Conservation (phyloP, 805 yeast genomes). For the Zygoascus bituminiphila region DNA sequence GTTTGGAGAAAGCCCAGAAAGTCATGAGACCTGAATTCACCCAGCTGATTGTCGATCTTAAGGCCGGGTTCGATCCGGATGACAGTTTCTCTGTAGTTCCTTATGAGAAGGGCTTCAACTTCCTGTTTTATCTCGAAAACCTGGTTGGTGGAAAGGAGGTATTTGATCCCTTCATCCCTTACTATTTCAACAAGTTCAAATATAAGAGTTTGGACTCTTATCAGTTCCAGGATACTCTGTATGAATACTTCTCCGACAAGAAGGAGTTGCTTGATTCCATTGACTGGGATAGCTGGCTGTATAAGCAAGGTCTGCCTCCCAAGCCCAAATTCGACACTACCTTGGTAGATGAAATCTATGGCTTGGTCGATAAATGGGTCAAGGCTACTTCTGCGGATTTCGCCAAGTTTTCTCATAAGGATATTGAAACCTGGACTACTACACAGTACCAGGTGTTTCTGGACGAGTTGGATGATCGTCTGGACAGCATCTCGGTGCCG, state of each 20-base stretch:
- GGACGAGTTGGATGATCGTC: constrained; percentile 48
- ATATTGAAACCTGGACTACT: constrained; percentile 53
- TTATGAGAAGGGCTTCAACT: constrained; percentile 82
- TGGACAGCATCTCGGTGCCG: constrained; percentile 32
- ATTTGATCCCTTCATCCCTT: constrained; percentile 74
- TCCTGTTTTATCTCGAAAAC: constrained; percentile 66
- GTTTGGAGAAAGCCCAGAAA: constrained; percentile 55
- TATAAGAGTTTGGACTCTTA: constrained; percentile 71
- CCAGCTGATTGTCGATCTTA: constrained; percentile 60
- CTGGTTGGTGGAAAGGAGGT: constrained; percentile 52
- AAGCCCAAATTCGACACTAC: constrained; percentile 73
- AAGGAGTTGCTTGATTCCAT: constrained; percentile 50
- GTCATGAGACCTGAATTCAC: constrained; percentile 40
- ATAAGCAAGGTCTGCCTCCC: constrained; percentile 81
- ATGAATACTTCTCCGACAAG: constrained; percentile 44
- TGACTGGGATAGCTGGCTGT: constrained; percentile 84
- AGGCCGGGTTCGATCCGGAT: constrained; percentile 72
- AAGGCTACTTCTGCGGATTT: constrained; percentile 7
- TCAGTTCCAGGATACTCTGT: constrained; percentile 68
- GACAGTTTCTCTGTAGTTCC: constrained; percentile 85
- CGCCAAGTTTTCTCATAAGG: constrained; percentile 36
- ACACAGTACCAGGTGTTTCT: constrained; percentile 75
- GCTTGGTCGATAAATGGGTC: constrained; percentile 61
- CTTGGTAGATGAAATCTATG: constrained; percentile 63
- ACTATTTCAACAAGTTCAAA: constrained; percentile 63